These are phyloP conservation scores for Mollisia scopiformis DNA, from an alignment of 2,329 filamentous ascomycete genomes.

Conservation along the genomic window DNA sequence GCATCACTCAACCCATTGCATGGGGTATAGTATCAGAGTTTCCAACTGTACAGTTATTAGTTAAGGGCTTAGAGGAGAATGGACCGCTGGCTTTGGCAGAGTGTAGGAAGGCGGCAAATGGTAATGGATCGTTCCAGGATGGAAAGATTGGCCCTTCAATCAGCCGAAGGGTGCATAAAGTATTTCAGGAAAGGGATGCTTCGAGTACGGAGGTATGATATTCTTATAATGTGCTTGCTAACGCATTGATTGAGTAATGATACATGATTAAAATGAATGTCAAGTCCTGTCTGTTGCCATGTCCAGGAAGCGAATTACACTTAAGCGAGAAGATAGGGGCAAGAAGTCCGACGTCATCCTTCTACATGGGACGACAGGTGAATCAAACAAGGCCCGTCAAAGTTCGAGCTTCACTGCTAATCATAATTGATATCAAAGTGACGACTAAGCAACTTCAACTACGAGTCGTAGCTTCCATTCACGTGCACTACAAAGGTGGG, in stretches of 20 bases:
- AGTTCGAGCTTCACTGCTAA: too few relatives aligned
- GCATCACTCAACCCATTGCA: constrained; percentile 73
- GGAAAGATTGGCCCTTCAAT: constrained; percentile 58
- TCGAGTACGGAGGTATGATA: constrained; percentile 27
- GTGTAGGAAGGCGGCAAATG: constrained; percentile 59
- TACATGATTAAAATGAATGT: background rate
- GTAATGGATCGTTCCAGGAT: constrained; percentile 57
- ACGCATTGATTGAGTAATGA: background rate
- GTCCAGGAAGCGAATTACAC: background rate
- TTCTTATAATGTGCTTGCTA: background rate
- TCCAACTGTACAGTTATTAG: constrained; percentile 57
- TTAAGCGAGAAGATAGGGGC: background rate
- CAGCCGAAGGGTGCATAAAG: constrained; percentile 60
- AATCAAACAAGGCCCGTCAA: too few relatives aligned
- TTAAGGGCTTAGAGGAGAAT: constrained; percentile 56
- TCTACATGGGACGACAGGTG: too few relatives aligned
- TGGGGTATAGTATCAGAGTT: constrained; percentile 69
- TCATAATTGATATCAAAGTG: background rate
- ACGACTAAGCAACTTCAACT: background rate
- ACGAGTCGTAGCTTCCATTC: background rate
- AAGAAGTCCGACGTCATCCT: too few relatives aligned
- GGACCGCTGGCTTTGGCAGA: constrained; percentile 67
- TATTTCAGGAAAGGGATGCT: constrained; percentile 60
- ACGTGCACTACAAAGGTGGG: background rate
- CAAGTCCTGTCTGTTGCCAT: too few relatives aligned